phyloP scores from a whole-genome alignment of 352 stramenopile species.

The Pythium myriotylum region DNA sequence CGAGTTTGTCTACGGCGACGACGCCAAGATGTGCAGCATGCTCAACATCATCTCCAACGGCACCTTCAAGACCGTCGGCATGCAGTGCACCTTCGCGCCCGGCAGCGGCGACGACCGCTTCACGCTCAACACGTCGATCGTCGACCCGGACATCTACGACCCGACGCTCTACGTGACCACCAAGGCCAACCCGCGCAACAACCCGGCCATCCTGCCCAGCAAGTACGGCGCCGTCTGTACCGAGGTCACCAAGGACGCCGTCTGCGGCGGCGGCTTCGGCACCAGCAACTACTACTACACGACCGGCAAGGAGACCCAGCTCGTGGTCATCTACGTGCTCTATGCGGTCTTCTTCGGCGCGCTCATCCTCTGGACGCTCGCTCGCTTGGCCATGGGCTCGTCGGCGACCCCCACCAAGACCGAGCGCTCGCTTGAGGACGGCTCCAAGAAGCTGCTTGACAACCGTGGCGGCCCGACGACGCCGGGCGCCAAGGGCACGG shows the following conservation, averaged over 20 bases:
- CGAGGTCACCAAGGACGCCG: slow-evolving; percentile 6
- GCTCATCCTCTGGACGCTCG: slow-evolving; percentile 23
- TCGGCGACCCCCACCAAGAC: neutral
- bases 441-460: slow-evolving; percentile 32
- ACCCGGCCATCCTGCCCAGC: slow-evolving; percentile 24
- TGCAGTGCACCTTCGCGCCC: slow-evolving; percentile 29
- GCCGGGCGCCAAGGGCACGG: slow-evolving; percentile 14
- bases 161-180: slow-evolving; percentile 17
- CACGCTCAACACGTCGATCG: slow-evolving; percentile 26
- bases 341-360: slow-evolving; percentile 27
- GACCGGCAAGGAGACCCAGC: slow-evolving; percentile 20
- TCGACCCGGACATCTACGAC: slow-evolving; percentile 8
- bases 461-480: slow-evolving; percentile 31
- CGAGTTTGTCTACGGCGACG: slow-evolving; percentile 26
- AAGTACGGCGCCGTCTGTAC: slow-evolving; percentile 17
- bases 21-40: slow-evolving; percentile 22
- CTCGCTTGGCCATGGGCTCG: neutral
- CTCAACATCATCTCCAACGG: slow-evolving; percentile 26
- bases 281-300: slow-evolving; percentile 26
- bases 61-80: slow-evolving; percentile 7
- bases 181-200: slow-evolving; percentile 34
- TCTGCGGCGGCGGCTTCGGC: slow-evolving; percentile 10
- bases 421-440: slow-evolving; percentile 20
- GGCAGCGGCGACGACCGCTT: slow-evolving; percentile 18
- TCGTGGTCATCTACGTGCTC: slow-evolving; percentile 31